phyloP scores from a whole-genome alignment of 257 asterid species.

The Nicotiana noctiflora region DNA sequence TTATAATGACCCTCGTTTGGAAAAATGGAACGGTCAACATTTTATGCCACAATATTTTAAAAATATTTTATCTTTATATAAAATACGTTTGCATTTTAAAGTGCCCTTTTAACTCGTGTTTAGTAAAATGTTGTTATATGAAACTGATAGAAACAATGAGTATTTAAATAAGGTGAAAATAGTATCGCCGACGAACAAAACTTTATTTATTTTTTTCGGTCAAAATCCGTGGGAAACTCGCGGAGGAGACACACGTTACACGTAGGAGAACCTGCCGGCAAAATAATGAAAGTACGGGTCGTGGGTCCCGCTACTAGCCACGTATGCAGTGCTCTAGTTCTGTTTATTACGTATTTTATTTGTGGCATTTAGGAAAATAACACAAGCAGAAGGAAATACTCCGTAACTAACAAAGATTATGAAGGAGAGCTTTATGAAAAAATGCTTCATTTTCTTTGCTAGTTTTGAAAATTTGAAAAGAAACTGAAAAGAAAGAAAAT shows the following conservation, averaged over 20 bases:
- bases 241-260: no score
- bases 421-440: no score
- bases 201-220: background rate
- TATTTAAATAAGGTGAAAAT: background rate
- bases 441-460: background rate
- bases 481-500: background rate
- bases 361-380: no score
- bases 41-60: no score
- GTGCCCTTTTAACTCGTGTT: no score
- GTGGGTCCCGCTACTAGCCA: background rate
- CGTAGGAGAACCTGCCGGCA: background rate
- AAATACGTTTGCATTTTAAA: no score
- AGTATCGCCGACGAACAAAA: background rate
- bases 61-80: no score
- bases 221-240: background rate
- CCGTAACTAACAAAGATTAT: no score
- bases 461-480: background rate
- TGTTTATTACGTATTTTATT: no score
- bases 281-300: background rate
- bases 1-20: no score
- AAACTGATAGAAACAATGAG: background rate
- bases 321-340: background rate
- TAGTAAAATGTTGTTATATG: background rate
- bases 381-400: no score
- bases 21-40: no score